phyloP scores from a whole-genome alignment of 768 basidiomycete species.

The Pisolithus albus region DNA sequence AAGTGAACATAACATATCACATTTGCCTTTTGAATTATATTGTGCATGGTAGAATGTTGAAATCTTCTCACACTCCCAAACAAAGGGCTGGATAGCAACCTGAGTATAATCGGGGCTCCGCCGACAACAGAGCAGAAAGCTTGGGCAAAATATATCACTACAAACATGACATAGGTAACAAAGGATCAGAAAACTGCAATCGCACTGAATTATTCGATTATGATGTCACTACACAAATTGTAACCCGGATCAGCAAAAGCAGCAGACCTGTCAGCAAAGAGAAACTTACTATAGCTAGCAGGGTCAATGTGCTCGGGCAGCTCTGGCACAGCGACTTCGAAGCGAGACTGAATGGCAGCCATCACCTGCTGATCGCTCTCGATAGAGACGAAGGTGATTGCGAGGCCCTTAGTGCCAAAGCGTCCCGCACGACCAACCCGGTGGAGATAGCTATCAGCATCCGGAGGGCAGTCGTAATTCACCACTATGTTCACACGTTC shows the following conservation, averaged over 20 bases:
- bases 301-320: constrained; percentile 92
- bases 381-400: constrained; percentile 92
- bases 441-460: constrained; percentile 97
- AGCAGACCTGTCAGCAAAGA: background rate
- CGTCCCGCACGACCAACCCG: constrained; percentile 98
- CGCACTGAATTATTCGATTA: constrained; percentile 23
- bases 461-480: constrained; percentile 97
- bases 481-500: constrained; percentile 99
- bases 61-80: no score
- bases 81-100: no score
- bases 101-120: no score
- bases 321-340: constrained; percentile 95
- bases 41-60: no score
- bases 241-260: background rate
- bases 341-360: constrained; percentile 89
- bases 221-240: constrained; percentile 33
- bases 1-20: no score
- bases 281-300: constrained; percentile 83
- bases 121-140: background rate
- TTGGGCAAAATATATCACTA: background rate
- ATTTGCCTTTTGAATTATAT: no score
- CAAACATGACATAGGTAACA: background rate
- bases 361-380: constrained; percentile 93
- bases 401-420: constrained; percentile 98
- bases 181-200: background rate